Percentiles rank a stretch among this genome's conserved stretches.
phyloP scores from a whole-genome alignment of 2,329 filamentous ascomycete species.

The Penicillium carneum region DNA sequence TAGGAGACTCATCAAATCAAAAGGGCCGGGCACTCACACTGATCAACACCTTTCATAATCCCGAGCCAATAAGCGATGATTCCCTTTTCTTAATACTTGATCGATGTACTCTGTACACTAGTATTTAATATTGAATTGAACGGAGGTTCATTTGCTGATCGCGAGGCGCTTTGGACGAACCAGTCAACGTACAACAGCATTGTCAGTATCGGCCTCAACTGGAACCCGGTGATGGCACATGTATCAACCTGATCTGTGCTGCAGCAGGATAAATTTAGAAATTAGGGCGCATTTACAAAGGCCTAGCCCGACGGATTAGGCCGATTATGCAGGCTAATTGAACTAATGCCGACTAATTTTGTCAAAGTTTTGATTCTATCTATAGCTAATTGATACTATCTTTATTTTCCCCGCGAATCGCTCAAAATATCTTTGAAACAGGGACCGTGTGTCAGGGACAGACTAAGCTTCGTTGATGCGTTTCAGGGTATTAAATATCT shows the following conservation, averaged over 20 bases:
- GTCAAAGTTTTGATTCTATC: conserved; percentile 32
- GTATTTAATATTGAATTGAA: neutral
- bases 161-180: conserved; percentile 22
- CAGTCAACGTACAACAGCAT: conserved; percentile 18
- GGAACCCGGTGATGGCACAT: neutral
- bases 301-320: conserved; percentile 2
- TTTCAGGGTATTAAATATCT: conserved; percentile 28
- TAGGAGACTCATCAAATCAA: neutral
- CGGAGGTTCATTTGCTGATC: conserved; percentile 11
- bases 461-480: conserved; percentile 25
- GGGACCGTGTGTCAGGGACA: conserved; percentile 26
- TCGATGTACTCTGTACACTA: neutral
- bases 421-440: conserved; percentile 35
- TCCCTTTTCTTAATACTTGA: neutral
- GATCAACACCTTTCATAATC: neutral
- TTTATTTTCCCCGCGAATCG: conserved; percentile 22
- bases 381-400: conserved; percentile 36
- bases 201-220: conserved; percentile 23
- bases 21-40: neutral
- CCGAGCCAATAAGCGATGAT: neutral
- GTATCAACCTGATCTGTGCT: conserved; percentile 16
- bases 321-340: conserved; percentile 15
- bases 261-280: conserved; percentile 12
- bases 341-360: conserved; percentile 31
- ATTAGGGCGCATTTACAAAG: conserved; percentile 17